Percentiles rank a stretch among this genome's conserved stretches.
These are phyloP conservation scores for Xylariaceae sp. DNA, from an alignment of 2,329 filamentous ascomycete species.

Conservation along the genomic window DNA sequence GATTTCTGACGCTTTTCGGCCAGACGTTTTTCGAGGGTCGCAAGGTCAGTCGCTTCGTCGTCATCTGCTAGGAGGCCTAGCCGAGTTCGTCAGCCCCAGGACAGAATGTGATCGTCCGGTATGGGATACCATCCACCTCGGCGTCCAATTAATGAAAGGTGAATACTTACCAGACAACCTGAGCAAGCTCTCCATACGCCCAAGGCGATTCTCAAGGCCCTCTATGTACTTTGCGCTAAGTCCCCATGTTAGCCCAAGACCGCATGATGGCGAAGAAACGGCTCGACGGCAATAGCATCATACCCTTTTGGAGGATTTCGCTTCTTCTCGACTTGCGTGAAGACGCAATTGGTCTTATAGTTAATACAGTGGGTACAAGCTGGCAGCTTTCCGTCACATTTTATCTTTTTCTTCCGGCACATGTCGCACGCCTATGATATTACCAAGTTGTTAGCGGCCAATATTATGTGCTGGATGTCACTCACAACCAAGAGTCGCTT, in stretches of 20 bases:
- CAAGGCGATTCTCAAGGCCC: slow-evolving; percentile 86
- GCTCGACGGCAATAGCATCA: slow-evolving; percentile 24
- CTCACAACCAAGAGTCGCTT: neutral
- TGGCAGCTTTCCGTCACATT: slow-evolving; percentile 94
- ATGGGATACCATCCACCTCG: neutral
- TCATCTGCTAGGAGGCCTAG: slow-evolving; percentile 75
- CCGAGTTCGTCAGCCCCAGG: slow-evolving; percentile 26
- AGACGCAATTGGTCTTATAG: slow-evolving; percentile 96
- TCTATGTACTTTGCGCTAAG: slow-evolving; percentile 93
- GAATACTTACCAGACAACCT: slow-evolving; percentile 64
- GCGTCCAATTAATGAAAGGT: neutral
- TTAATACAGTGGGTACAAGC: slow-evolving; percentile 94
- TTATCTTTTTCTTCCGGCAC: slow-evolving; percentile 67
- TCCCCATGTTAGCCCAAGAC: neutral
- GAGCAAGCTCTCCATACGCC: slow-evolving; percentile 91
- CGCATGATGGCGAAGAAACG: neutral
- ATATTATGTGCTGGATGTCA: neutral
- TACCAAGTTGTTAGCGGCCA: slow-evolving; percentile 9
- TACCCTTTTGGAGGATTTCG: slow-evolving; percentile 94
- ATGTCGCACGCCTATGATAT: slow-evolving; percentile 75
- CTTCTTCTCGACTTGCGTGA: slow-evolving; percentile 99
- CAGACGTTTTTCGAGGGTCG: slow-evolving; percentile 75
- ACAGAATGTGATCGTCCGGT: neutral
- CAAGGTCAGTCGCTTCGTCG: slow-evolving; percentile 82
- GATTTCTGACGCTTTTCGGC: slow-evolving; percentile 53